Percentiles rank a stretch among this genome's conserved stretches.
Evolutionary conservation across 306 rosid species (phyloP).

Genomic region (Rubus parviflorus): DNA sequence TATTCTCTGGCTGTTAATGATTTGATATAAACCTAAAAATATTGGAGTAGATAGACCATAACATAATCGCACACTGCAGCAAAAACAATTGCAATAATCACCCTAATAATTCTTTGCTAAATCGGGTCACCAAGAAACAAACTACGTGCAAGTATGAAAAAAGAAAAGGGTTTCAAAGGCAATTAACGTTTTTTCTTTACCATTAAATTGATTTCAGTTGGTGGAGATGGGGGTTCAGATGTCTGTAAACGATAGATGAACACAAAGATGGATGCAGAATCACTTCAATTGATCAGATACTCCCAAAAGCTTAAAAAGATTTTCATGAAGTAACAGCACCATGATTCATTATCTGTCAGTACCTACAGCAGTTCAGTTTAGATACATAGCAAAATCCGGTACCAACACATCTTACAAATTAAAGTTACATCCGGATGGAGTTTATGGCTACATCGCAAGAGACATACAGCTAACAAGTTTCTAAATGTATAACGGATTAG

Average conservation of each 20-base stretch:
- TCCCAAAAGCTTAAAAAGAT: not conserved
- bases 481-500: conserved; percentile 21
- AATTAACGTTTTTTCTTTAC: no score
- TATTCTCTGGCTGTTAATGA: no score
- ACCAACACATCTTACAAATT: conserved; percentile 1
- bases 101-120: no score
- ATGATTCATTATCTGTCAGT: not conserved
- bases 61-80: no score
- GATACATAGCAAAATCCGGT: conserved; percentile 14
- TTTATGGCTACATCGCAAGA: conserved; percentile 25
- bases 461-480: conserved; percentile 13
- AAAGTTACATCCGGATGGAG: not conserved
- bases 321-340: not conserved
- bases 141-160: no score
- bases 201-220: not conserved
- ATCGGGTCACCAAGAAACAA: no score
- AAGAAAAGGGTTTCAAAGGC: no score
- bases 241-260: no score
- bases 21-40: no score
- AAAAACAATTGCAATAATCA: no score
- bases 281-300: not conserved
- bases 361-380: conserved; percentile 14
- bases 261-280: not conserved
- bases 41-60: no score
- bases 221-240: not conserved